Conservation (phyloP, 306 rosid genomes). For the Echinosophora koreensis region DNA sequence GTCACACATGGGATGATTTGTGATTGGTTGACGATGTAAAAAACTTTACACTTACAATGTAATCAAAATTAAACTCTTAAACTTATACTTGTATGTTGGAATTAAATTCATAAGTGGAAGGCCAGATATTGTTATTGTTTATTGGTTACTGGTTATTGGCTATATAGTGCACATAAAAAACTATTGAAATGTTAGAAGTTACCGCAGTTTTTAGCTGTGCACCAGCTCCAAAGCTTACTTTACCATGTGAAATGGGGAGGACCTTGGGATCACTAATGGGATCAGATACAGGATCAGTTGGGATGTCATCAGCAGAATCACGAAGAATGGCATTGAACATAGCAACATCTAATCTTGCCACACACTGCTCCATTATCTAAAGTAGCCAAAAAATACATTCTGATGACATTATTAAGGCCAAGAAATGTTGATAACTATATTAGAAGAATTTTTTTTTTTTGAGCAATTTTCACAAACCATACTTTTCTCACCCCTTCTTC, state of each 20-base stretch:
- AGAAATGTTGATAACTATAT: slow-evolving; percentile 9
- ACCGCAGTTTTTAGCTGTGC: slow-evolving; percentile 94
- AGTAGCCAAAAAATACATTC: slow-evolving; percentile 30
- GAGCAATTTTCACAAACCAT: slow-evolving; percentile 35
- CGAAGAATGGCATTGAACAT: slow-evolving; percentile 99
- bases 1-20: too few species aligned
- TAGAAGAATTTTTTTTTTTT: not conserved
- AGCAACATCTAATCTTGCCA: slow-evolving; percentile 93
- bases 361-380: slow-evolving; percentile 97
- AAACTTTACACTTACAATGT: too few species aligned
- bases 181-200: slow-evolving; percentile 39
- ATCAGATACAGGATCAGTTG: slow-evolving; percentile 95
- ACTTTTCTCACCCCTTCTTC: not conserved
- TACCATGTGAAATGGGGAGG: slow-evolving; percentile 85
- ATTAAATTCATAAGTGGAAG: slow-evolving; percentile 5
- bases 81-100: slow-evolving; percentile 2
- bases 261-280: slow-evolving; percentile 89
- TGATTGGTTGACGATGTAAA: too few species aligned
- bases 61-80: not conserved
- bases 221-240: slow-evolving; percentile 90
- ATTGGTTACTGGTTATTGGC: too few species aligned
- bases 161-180: not conserved
- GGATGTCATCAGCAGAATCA: slow-evolving; percentile 86
- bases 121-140: not conserved
- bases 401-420: slow-evolving; percentile 26